Base-by-base conservation (phyloP, 805 yeast species). In the Candida saitoana region DNA sequence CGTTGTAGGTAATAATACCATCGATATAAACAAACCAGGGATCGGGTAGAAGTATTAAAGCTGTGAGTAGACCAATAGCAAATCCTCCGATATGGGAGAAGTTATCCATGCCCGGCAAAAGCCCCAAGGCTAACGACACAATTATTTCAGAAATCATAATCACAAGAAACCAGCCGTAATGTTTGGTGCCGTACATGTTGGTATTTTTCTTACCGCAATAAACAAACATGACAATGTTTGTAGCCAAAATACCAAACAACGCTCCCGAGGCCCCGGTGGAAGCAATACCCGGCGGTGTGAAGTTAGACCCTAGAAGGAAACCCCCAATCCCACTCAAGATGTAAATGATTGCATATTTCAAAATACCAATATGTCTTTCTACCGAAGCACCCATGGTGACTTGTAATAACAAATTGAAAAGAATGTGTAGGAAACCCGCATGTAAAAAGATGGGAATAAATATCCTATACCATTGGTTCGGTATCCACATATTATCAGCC, bases 41-140 rank as follows among this genome's bases (percentile, higher is more conserved):
- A 46, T 79, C 82, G 31, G 77, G 69, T 31, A 84, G 52, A 8
- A 82, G 47, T 1, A 73, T 60, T 0, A 79, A 51, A 1, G 83
- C 77, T 25, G 70, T 49, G 19, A 77, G 54, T 0, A 79, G 30
- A 0, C 90, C 90, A 60, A 78, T 63, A 18, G 79, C 74, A 60
- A 83, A 81, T 4, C 90, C 90, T 8, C 90, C 90, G 49, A 84
- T 75, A 57, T 84, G 89, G 34, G 84, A 73, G 53, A 84, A 84
- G 55, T 84, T 84, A 57, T 84, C 90, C 41, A 84, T 55, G 0
- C 90, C 90, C 0, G 90, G 90, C 12, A 84, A 60, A 15, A 84
- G 63, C 0, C 90, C 90, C 15, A 84, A 60, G 5, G 74, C 83
- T 36, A 84, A 69, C 30, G 81, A 71, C 3, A 82, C 66, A 9